A percentile compares a stretch with the other conserved stretches of the same genome.
These are phyloP conservation scores for Fusarium sp. DNA, from an alignment of 2,329 filamentous ascomycete genomes.

Conservation along the genomic window DNA sequence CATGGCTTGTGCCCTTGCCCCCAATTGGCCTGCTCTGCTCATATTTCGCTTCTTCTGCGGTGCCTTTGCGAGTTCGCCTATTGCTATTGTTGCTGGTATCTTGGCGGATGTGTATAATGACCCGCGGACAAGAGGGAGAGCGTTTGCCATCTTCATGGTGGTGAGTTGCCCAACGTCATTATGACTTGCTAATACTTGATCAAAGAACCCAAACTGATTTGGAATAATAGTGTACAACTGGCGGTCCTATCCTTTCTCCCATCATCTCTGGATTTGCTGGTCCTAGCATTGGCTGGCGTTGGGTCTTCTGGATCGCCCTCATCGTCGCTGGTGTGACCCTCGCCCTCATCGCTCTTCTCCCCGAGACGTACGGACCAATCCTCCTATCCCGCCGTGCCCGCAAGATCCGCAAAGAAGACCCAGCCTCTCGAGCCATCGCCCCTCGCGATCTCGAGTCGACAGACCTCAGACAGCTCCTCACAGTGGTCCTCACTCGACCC, in stretches of 20 bases:
- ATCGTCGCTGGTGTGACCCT: slow-evolving; percentile 71
- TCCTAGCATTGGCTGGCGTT: slow-evolving; percentile 68
- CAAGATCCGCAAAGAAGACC: slow-evolving; percentile 63
- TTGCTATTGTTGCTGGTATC: slow-evolving; percentile 68
- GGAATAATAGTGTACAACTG: slow-evolving; percentile 61
- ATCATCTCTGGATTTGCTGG: slow-evolving; percentile 70
- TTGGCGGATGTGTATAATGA: slow-evolving; percentile 71
- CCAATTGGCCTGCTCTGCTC: slow-evolving; percentile 60
- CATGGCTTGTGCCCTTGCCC: slow-evolving; percentile 63
- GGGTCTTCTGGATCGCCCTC: slow-evolving; percentile 74
- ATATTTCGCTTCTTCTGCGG: slow-evolving; percentile 64
- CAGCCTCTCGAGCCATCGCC: slow-evolving; percentile 60
- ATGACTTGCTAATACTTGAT: background rate
- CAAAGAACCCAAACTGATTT: slow-evolving; percentile 21
- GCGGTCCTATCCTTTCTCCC: slow-evolving; percentile 71
- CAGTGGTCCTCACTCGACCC: slow-evolving; percentile 74
- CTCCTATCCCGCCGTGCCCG: slow-evolving; percentile 65
- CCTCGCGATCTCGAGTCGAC: slow-evolving; percentile 69
- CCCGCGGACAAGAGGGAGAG: slow-evolving; percentile 59
- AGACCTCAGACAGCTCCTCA: slow-evolving; percentile 65
- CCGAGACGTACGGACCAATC: slow-evolving; percentile 68
- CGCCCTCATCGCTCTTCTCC: slow-evolving; percentile 67
- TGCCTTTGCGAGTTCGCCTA: slow-evolving; percentile 63
- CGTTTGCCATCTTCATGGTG: slow-evolving; percentile 70
- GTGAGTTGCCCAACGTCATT: slow-evolving; percentile 49